Conservation (phyloP, 177 flowering plant genomes). For the Vitis hybrid region DNA sequence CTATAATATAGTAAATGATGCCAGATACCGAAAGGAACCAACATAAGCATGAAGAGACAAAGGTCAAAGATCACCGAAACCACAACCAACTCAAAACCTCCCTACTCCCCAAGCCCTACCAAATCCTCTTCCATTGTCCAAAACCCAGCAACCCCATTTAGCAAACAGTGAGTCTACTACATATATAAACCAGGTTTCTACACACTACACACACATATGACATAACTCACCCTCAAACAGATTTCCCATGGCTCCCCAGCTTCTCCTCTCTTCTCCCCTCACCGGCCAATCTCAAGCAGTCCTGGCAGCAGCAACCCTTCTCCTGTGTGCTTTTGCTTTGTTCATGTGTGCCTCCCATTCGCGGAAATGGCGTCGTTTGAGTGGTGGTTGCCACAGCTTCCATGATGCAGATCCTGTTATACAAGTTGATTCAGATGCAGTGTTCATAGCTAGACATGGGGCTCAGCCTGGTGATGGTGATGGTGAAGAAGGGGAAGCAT, state of each 20-base stretch:
- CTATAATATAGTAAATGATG: no score
- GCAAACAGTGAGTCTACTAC: not conserved
- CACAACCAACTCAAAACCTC: not conserved
- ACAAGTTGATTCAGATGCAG: constrained; percentile 18
- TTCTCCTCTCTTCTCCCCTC: constrained; percentile 1
- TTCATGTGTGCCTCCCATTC: constrained; percentile 73
- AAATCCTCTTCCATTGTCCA: constrained; percentile 9
- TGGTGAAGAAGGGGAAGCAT: constrained; percentile 26
- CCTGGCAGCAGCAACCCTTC: constrained; percentile 34
- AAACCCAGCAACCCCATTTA: constrained; percentile 17
- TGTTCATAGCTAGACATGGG: not conserved
- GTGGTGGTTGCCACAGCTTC: constrained; percentile 32
- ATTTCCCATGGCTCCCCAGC: constrained; percentile 31
- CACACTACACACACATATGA: not conserved
- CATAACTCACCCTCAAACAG: not conserved
- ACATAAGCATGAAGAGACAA: not conserved
- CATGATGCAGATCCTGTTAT: constrained; percentile 38
- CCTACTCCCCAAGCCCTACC: constrained; percentile 10
- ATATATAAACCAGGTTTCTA: no score
- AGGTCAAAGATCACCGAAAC: constrained; percentile 5
- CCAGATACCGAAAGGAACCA: no score
- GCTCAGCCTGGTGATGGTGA: constrained; percentile 11
- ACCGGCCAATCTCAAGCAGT: constrained; percentile 24
- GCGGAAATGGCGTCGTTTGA: constrained; percentile 27
- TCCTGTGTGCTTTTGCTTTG: constrained; percentile 46